Conservation (phyloP, 345 rosid species). For the Mercurialis annua region DNA sequence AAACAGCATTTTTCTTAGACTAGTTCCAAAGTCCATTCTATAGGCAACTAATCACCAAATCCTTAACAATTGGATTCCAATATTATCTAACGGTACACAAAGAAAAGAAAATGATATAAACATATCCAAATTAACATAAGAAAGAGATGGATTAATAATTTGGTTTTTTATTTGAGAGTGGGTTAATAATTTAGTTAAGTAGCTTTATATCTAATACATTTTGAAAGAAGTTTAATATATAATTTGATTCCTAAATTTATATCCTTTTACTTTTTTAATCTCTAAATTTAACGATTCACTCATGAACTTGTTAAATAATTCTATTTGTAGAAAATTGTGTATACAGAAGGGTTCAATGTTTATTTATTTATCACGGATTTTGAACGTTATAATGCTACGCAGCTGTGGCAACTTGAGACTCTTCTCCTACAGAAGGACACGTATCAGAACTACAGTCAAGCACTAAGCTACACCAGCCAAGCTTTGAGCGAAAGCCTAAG, state of each 20-base stretch:
- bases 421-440: constrained; percentile 94
- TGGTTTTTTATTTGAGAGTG: no score
- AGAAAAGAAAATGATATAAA: constrained; percentile 18
- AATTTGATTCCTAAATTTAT: no score
- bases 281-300: no score
- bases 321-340: no score
- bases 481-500: constrained; percentile 92
- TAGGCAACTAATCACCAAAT: constrained; percentile 32
- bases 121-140: background rate
- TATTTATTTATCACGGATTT: no score
- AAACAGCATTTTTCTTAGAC: constrained; percentile 7
- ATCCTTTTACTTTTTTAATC: no score
- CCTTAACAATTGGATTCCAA: constrained; percentile 17
- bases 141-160: background rate
- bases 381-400: constrained; percentile 33
- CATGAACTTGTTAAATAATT: no score
- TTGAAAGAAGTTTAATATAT: constrained; percentile 12
- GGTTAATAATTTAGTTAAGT: constrained; percentile 14
- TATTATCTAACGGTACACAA: constrained; percentile 39
- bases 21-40: constrained; percentile 25
- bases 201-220: constrained; percentile 9
- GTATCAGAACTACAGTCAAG: constrained; percentile 89
- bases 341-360: no score
- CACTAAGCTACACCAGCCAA: constrained; percentile 95
- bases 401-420: constrained; percentile 99